phyloP scores from a whole-genome alignment of 2,329 filamentous ascomycete genomes.

The Fusarium sp. region DNA sequence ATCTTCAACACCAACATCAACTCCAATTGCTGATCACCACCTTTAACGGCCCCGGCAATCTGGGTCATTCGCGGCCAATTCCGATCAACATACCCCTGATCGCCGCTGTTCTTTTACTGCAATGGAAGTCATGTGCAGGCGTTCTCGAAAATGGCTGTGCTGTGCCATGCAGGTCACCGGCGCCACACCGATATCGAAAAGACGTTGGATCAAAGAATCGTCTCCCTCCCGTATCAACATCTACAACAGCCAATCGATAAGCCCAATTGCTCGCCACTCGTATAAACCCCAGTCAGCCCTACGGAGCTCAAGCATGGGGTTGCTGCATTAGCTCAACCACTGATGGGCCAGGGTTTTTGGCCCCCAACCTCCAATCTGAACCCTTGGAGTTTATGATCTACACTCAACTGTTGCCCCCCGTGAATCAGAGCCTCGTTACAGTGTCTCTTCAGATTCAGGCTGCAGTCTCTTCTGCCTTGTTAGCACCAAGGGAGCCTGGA shows the following conservation, averaged over 20 bases:
- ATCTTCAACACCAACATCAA: neutral
- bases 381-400: constrained; percentile 37
- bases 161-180: constrained; percentile 16
- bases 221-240: constrained; percentile 9
- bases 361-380: constrained; percentile 37
- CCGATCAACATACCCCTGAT: constrained; percentile 19
- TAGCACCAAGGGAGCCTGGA: constrained; percentile 40
- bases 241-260: constrained; percentile 13
- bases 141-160: constrained; percentile 16
- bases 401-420: constrained; percentile 32
- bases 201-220: constrained; percentile 19
- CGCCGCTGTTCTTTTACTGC: neutral
- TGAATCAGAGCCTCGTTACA: constrained; percentile 33
- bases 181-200: constrained; percentile 8
- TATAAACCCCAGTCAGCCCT: constrained; percentile 41
- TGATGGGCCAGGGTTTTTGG: constrained; percentile 39
- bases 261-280: constrained; percentile 31
- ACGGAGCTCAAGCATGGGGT: constrained; percentile 36
- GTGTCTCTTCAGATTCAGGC: constrained; percentile 40
- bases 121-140: constrained; percentile 16
- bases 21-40: neutral
- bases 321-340: constrained; percentile 42
- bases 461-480: constrained; percentile 42
- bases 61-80: constrained; percentile 15
- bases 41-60: constrained; percentile 14